Evolutionary conservation across 2,329 filamentous ascomycete genomes (phyloP).

Genomic region (Penicillium capsulatum): DNA sequence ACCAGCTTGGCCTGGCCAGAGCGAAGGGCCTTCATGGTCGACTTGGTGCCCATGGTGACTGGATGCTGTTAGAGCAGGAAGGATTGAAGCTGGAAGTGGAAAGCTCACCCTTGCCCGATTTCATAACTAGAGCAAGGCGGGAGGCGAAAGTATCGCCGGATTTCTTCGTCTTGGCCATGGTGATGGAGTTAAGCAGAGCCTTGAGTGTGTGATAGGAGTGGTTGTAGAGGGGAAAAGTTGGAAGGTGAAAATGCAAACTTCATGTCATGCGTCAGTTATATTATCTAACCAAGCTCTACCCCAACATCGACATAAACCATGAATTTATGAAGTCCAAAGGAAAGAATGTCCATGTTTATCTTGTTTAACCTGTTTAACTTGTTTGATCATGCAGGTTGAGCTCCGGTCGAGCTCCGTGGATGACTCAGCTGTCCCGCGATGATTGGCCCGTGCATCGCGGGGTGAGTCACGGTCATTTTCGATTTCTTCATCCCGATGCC

Average conservation of each 20-base stretch:
- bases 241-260: background rate
- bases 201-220: conserved; percentile 2
- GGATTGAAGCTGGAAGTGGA: conserved; percentile 5
- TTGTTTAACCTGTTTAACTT: no score
- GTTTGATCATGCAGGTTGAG: no score
- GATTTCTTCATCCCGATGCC: background rate
- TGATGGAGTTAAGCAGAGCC: conserved; percentile 36
- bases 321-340: no score
- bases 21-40: conserved; percentile 82
- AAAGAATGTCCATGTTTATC: no score
- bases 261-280: no score
- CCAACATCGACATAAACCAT: no score
- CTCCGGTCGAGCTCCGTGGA: no score
- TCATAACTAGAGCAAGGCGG: conserved; percentile 66
- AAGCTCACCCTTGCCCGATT: conserved; percentile 45
- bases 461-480: conserved; percentile 14
- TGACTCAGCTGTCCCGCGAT: no score
- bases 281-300: no score
- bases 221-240: background rate
- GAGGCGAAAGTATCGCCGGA: conserved; percentile 75
- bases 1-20: conserved; percentile 98
- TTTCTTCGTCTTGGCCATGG: conserved; percentile 68
- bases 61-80: no score
- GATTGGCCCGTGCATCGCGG: conserved; percentile 4
- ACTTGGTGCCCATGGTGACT: conserved; percentile 87